Evolutionary conservation across 78 protist genomes (phyloP).

Genomic region (Cavenderia fasciculata): DNA sequence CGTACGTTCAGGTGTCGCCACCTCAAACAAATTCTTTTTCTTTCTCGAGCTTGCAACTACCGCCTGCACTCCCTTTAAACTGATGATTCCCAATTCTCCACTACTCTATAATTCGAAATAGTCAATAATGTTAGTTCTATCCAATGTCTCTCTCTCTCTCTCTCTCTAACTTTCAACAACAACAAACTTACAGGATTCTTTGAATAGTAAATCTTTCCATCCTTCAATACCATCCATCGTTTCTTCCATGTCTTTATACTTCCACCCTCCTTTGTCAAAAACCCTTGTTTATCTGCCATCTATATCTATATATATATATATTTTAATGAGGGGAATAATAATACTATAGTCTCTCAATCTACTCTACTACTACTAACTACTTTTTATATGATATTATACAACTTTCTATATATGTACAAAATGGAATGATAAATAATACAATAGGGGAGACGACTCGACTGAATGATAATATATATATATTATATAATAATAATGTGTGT

Average conservation of each 20-base stretch:
- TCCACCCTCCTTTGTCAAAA: constrained; percentile 79
- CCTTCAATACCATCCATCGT: constrained; percentile 83
- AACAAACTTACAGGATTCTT: constrained; percentile 47
- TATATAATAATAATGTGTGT: no score
- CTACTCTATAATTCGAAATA: constrained; percentile 22
- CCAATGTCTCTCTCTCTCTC: no score
- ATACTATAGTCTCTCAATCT: no score
- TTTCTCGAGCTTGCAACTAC: constrained; percentile 23
- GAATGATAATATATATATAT: no score
- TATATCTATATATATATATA: constrained; percentile 31
- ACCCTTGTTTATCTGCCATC: constrained; percentile 85
- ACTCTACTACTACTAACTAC: no score
- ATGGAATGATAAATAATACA: no score
- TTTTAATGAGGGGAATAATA: not conserved
- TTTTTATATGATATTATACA: no score
- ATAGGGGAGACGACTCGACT: no score
- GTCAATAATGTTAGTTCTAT: no score
- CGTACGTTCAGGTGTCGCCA: constrained; percentile 71
- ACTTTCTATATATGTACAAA: no score
- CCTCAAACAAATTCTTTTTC: constrained; percentile 77
- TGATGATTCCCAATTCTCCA: constrained; percentile 72
- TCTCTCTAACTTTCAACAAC: no score
- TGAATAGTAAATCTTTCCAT: constrained; percentile 73
- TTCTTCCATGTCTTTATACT: constrained; percentile 82
- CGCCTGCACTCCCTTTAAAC: constrained; percentile 22